Base-by-base conservation (phyloP, 371 early-diverging fungal genomes). In the Dichotomocladium elegans region DNA sequence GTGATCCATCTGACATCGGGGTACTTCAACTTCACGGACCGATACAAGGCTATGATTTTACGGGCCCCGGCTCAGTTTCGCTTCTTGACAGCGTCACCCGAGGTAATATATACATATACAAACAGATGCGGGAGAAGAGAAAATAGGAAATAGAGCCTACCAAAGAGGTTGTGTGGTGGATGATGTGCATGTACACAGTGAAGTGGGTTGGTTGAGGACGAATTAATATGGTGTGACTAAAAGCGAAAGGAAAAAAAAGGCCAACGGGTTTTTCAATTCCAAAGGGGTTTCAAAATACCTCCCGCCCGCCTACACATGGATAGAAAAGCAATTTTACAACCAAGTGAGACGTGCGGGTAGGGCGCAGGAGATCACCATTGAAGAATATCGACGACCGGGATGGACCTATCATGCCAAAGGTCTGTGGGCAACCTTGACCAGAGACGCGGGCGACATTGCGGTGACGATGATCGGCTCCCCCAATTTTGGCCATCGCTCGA, bases 401-500 rank as follows among this genome's bases (percentile, higher is more conserved):
- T 95, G 96, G 94, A 94, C 96, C 0, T 95, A 82, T 62, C 96
- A 95, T 60, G 92, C 90, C 4, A 95, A 95, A 75, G 85, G 85
- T 8, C 52, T 87, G 7, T 87, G 84, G 85, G 71, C 74, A 12
- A 76, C 63, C 41, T 44, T 77, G 28, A 58, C 67, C 24, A 44
- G 63, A 17, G 57, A 73, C 35, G 47, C 40, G 5, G 45, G 63
- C 41, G 90, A 90, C 24, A 66, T 64, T 19, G n/a, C 37, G 21
- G 35, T 90, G 57, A 91, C 95, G 1, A 83, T 89, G 63, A 85
- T 96, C 51, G 97, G 97, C 4, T 95, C 95, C 1, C 88, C 93
- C 11, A 98, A 97, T 68, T 94, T 89, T 73, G 93, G 94, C 0
- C 83, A 90, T 57, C 81, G 96, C 30, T 96, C 96, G 1, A 72